phyloP scores from a whole-genome alignment of 1,284 basidiomycete species.

The Apiotrichum siamense region DNA sequence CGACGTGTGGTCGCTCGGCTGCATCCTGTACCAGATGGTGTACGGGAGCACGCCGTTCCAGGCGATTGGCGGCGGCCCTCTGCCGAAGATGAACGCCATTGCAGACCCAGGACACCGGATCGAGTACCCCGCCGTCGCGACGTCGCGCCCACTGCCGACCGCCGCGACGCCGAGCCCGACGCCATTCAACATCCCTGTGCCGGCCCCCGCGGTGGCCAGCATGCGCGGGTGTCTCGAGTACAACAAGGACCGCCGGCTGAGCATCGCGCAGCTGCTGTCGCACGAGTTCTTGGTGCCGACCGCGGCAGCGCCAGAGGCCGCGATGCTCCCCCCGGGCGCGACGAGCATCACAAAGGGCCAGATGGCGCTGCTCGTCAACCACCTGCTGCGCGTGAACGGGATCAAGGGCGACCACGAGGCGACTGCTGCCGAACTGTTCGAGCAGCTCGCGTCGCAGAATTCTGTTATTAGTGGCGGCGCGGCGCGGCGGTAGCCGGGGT shows the following conservation, averaged over 20 bases:
- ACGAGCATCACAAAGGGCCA: conserved; percentile 39
- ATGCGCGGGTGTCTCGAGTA: conserved; percentile 51
- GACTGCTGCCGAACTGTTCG: conserved; percentile 36
- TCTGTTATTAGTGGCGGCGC: too few species aligned
- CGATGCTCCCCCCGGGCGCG: conserved; percentile 25
- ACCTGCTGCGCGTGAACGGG: conserved; percentile 26
- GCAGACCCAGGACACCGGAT: conserved; percentile 50
- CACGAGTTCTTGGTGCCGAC: conserved; percentile 47
- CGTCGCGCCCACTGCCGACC: not conserved
- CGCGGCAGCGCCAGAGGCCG: conserved; percentile 1
- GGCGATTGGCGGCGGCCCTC: conserved; percentile 68
- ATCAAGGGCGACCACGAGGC: conserved; percentile 21
- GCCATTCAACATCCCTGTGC: conserved; percentile 42
- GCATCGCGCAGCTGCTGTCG: conserved; percentile 50
- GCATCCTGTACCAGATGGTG: conserved; percentile 94
- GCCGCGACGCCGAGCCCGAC: not conserved
- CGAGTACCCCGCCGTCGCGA: conserved; percentile 41
- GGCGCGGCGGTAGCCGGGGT: too few species aligned
- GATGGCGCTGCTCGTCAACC: conserved; percentile 40
- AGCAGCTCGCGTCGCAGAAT: conserved; percentile 33
- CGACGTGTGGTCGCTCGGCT: conserved; percentile 97
- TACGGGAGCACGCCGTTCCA: conserved; percentile 88
- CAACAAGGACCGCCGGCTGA: conserved; percentile 49
- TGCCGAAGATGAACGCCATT: conserved; percentile 52
- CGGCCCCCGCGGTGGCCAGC: conserved; percentile 48